Percentiles rank a stretch among this genome's conserved stretches.
Evolutionary conservation across 106 monocot genomes (phyloP).

Genomic region (Phalaenopsis aphrodite): DNA sequence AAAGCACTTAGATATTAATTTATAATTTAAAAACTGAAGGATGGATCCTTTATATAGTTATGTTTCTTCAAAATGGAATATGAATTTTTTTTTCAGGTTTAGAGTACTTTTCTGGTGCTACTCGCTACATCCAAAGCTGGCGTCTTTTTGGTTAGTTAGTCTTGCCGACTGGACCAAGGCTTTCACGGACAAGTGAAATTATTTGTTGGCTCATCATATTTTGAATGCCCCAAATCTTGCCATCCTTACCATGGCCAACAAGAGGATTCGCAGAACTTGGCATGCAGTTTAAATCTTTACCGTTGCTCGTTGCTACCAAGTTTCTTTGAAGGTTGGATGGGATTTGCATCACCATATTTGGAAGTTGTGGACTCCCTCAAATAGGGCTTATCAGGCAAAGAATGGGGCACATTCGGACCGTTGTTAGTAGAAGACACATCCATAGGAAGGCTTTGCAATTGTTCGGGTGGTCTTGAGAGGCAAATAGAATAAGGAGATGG

Average conservation of each 20-base stretch:
- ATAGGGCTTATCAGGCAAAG: conserved; percentile 38
- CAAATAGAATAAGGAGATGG: conserved; percentile 54
- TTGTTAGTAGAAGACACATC: conserved; percentile 1
- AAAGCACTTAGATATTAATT: too few species aligned
- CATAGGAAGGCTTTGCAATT: conserved; percentile 21
- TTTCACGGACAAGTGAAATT: neutral
- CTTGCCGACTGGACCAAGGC: neutral
- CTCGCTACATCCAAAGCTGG: conserved; percentile 35
- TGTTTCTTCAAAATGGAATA: too few species aligned
- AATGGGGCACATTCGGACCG: neutral
- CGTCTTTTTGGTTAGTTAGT: neutral
- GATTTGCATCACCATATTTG: conserved; percentile 7
- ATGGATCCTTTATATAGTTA: too few species aligned
- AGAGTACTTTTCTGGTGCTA: conserved; percentile 45
- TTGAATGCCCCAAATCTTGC: neutral
- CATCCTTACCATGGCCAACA: too few species aligned
- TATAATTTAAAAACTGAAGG: too few species aligned
- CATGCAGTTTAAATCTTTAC: conserved; percentile 9
- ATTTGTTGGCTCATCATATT: neutral
- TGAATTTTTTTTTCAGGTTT: too few species aligned
- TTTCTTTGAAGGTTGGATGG: conserved; percentile 11
- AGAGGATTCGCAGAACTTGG: neutral
- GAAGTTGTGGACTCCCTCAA: conserved; percentile 20
- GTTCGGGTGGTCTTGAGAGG: conserved; percentile 38
- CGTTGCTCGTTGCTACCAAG: conserved; percentile 18